Conservation (phyloP, 768 basidiomycete genomes). For the Macrocybe gigantea region DNA sequence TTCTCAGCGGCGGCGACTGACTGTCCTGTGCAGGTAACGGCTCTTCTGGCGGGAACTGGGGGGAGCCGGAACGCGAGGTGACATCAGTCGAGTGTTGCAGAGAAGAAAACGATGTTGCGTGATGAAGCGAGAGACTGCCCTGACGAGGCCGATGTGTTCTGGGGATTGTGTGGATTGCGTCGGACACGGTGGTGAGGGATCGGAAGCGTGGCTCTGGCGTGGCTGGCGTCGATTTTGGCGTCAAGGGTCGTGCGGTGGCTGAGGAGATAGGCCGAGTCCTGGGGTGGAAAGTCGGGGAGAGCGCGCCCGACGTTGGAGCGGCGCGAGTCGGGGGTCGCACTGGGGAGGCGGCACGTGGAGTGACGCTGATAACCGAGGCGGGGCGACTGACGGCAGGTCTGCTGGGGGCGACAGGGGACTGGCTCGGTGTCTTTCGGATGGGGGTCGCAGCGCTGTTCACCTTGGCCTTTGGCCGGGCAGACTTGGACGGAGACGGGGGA, state of each 20-base stretch:
- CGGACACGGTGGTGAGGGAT: conserved; percentile 17
- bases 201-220: conserved; percentile 27
- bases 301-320: conserved; percentile 19
- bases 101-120: conserved; percentile 30
- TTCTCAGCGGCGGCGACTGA: conserved; percentile 27
- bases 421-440: conserved; percentile 2
- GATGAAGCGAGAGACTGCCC: conserved; percentile 28
- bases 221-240: conserved; percentile 24
- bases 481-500: conserved; percentile 38
- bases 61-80: conserved; percentile 11
- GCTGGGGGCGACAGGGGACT: conserved; percentile 8
- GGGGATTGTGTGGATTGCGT: conserved; percentile 14
- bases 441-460: conserved; percentile 45
- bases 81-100: conserved; percentile 20
- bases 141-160: conserved; percentile 17
- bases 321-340: conserved; percentile 34
- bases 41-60: conserved; percentile 12
- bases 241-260: conserved; percentile 22
- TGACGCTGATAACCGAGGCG: too few relatives aligned
- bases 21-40: conserved; percentile 7
- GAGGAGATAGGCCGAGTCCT: conserved; percentile 16
- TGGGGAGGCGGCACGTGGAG: conserved; percentile 33
- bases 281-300: conserved; percentile 25
- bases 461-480: conserved; percentile 31
- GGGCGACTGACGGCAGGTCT: background rate